phyloP scores from a whole-genome alignment of 2,329 filamentous ascomycete genomes.

The Claviceps capensis region DNA sequence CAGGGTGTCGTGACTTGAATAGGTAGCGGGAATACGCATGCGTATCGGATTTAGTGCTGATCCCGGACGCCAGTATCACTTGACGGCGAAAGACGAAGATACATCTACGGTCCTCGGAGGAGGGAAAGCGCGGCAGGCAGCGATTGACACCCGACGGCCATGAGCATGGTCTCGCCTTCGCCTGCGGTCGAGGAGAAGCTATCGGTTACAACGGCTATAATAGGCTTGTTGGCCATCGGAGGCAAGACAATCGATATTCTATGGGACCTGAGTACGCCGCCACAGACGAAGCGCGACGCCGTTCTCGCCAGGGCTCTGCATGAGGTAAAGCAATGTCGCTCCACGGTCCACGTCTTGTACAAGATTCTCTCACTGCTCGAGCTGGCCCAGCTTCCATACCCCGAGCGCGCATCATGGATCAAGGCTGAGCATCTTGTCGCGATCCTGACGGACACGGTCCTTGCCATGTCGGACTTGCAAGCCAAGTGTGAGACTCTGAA shows the following conservation, averaged over 20 bases:
- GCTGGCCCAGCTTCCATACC: constrained; percentile 19
- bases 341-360: constrained; percentile 22
- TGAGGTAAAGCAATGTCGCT: constrained; percentile 24
- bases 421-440: constrained; percentile 20
- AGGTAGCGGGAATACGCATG: too few relatives aligned
- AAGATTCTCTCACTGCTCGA: constrained; percentile 22
- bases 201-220: constrained; percentile 22
- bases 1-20: too few relatives aligned
- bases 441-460: constrained; percentile 22
- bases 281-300: constrained; percentile 13
- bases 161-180: constrained; percentile 1
- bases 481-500: constrained; percentile 13
- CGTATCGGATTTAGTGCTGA: background rate
- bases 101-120: background rate
- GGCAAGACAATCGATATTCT: constrained; percentile 21
- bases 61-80: background rate
- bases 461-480: constrained; percentile 21
- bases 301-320: constrained; percentile 19
- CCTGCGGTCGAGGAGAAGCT: constrained; percentile 13
- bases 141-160: background rate
- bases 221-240: constrained; percentile 22
- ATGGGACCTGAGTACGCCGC: constrained; percentile 20
- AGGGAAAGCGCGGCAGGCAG: background rate
- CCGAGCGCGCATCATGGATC: constrained; percentile 23
- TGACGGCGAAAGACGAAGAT: background rate